These are phyloP conservation scores for Reutealis trisperma DNA, from an alignment of 345 rosid genomes.

Conservation along the genomic window DNA sequence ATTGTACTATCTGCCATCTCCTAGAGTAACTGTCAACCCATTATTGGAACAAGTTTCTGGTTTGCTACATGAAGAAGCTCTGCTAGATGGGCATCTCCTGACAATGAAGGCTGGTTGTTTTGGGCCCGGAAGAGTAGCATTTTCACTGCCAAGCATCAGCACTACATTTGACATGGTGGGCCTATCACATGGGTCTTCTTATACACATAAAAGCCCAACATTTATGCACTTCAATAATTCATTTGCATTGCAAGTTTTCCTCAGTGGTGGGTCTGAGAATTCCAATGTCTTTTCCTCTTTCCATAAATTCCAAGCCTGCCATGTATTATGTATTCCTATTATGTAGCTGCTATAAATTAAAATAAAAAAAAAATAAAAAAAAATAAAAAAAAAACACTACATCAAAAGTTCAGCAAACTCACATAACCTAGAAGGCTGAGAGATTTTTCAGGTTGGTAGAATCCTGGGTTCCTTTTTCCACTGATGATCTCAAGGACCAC, in stretches of 20 bases:
- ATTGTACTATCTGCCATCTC: slow-evolving; percentile 44
- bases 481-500: slow-evolving; percentile 26
- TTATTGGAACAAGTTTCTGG: slow-evolving; percentile 50
- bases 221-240: slow-evolving; percentile 20
- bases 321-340: too few relatives aligned
- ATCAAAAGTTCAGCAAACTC: neutral
- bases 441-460: slow-evolving; percentile 13
- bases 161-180: slow-evolving; percentile 15
- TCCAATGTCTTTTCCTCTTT: slow-evolving; percentile 25
- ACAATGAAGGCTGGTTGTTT: slow-evolving; percentile 23
- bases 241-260: slow-evolving; percentile 11
- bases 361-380: too few relatives aligned
- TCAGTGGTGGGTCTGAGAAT: slow-evolving; percentile 7
- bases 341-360: too few relatives aligned
- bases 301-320: slow-evolving; percentile 28
- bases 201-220: slow-evolving; percentile 22
- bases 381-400: too few relatives aligned
- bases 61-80: slow-evolving; percentile 49
- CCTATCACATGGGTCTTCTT: slow-evolving; percentile 28
- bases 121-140: slow-evolving; percentile 14
- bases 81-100: slow-evolving; percentile 36
- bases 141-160: slow-evolving; percentile 24
- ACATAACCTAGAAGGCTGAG: slow-evolving; percentile 26
- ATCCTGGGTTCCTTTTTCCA: slow-evolving; percentile 29
- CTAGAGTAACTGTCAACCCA: slow-evolving; percentile 46